Evolutionary conservation across 2,329 filamentous ascomycete species (phyloP), one percentile per base, ranked within the genome.

Genomic region (Colletotrichum eremochloae): DNA sequence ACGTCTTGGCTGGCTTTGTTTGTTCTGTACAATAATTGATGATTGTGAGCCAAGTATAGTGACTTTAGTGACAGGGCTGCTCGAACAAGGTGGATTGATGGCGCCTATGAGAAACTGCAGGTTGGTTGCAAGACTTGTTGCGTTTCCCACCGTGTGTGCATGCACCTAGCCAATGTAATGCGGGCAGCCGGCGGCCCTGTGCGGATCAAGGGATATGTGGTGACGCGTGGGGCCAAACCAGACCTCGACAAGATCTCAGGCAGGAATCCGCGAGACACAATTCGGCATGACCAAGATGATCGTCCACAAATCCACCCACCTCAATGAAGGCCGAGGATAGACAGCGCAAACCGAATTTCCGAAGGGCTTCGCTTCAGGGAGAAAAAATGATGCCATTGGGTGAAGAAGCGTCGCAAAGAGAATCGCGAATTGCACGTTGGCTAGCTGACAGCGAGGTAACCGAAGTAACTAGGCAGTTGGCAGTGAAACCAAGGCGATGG

Each of bases 191-290:
- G 14, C 18, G 50, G 38, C 58, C 24, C 42, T 40, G 53, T 20
- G 33, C 66, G 61, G 52, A 57, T 64, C 50, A 24, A 50, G 66
- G 29, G 24, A 38, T 9, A 63, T 31, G 31, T 6, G 15, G 5
- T 57, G 29, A 44, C 33, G 9, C n/a, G n/a, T 31, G 29, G 38
- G 31, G 7, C 18, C 63, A 11, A 12, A 38, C 33, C 8, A 42
- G 46, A 40, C 40, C n/a, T 38, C 44, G 42, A 36, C 31, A 18
- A 63, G 36, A 52, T 12, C 12, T 31, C 33, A 20, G 36, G 8
- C n/a, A 52, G n/a, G 33, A 42, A 52, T n/a, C 33, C 24, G 36
- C 24, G 4, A 63, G 44, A 18, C 61, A 7, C 11, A n/a, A 14
- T 53, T 29, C 8, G 36, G n/a, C 9, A 63, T 12, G 36, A 20